Evolutionary conservation across 2,329 filamentous ascomycete genomes (phyloP), one percentile per base, ranked within the genome.

Genomic region (Sclerotinia spermophila): DNA sequence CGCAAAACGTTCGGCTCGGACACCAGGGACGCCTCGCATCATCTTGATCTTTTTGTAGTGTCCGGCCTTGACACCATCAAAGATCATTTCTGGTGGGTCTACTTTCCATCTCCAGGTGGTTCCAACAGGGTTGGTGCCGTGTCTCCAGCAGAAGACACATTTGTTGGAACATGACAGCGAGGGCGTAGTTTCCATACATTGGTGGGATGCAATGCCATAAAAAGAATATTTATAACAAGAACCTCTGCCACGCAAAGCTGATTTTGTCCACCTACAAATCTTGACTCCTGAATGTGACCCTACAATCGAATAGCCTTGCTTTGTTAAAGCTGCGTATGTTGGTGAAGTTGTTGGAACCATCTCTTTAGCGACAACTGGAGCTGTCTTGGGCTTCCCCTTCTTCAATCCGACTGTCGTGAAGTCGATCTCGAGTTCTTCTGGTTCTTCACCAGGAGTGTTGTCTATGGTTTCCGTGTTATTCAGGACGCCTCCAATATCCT

Each of bases 31-130:
- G 67, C 95, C 96, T 67, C 93, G 92, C 85, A 98, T 87, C 91
- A 96, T 96, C 81, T 97, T 97, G 82, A 98, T 98, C 82, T 98
- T 98, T 79, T 95, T 90, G 84, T 97, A 97, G 81, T 98, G 96
- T 24, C 91, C 92, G 71, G 90, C 90, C 80, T 96, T 97, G 74
- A 97, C 93, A 64, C 95, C 95, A 51, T 91, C 83, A 79, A 97
- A 97, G 76, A 98, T 97, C 76, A 94, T 81, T 35, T 97, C 91
- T 0, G 95, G 94, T 0, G 93, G 90, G 79, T 98, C 96, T 42
- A 97, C 93, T 66, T 94, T 89, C 95, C 95, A 99, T 72, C 95
- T 90, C 95, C 96, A 98, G 6, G 92, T 97, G 3, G 96, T 98
- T 62, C 94, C 94, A 0, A 98, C 96, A 0, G 95, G 95, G 79